Evolutionary conservation across 2,329 filamentous ascomycete genomes (phyloP).

Genomic region (Diaporthe ilicicola): DNA sequence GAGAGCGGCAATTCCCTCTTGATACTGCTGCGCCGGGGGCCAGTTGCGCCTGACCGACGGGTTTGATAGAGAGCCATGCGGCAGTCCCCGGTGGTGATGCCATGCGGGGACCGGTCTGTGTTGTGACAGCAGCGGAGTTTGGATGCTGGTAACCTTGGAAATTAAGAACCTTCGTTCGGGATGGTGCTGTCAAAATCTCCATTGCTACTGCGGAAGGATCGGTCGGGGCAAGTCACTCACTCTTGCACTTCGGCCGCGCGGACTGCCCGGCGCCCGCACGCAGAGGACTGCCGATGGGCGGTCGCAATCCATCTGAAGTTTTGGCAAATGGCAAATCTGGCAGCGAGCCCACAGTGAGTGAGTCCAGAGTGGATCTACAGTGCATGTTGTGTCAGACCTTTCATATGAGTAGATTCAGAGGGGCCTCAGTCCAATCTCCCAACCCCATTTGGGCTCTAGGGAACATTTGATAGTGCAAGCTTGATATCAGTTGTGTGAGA

Average conservation of each 20-base stretch:
- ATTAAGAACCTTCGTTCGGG: background rate
- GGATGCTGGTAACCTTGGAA: too few relatives aligned
- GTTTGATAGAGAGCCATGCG: background rate
- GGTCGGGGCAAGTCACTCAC: conserved; percentile 1
- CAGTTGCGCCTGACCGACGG: background rate
- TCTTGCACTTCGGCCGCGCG: background rate
- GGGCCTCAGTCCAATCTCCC: conserved; percentile 9
- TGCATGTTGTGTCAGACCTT: conserved; percentile 10
- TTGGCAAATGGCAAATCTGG: conserved; percentile 4
- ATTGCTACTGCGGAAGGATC: conserved; percentile 8
- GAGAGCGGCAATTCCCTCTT: background rate
- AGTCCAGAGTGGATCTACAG: conserved; percentile 6
- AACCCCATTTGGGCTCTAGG: background rate
- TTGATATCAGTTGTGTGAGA: background rate
- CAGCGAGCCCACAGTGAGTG: conserved; percentile 6
- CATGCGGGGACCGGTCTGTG: background rate
- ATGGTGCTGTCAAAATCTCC: conserved; percentile 21
- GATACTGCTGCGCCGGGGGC: background rate
- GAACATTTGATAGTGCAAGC: background rate
- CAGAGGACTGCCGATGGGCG: background rate
- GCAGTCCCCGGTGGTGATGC: background rate
- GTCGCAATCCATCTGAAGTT: background rate
- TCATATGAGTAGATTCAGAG: conserved; percentile 5
- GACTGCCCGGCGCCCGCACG: conserved; percentile 1
- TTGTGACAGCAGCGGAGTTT: conserved; percentile 10